Evolutionary conservation across 2,329 filamentous ascomycete species (phyloP).

Genomic region (Clarireedia homoeocarpa): DNA sequence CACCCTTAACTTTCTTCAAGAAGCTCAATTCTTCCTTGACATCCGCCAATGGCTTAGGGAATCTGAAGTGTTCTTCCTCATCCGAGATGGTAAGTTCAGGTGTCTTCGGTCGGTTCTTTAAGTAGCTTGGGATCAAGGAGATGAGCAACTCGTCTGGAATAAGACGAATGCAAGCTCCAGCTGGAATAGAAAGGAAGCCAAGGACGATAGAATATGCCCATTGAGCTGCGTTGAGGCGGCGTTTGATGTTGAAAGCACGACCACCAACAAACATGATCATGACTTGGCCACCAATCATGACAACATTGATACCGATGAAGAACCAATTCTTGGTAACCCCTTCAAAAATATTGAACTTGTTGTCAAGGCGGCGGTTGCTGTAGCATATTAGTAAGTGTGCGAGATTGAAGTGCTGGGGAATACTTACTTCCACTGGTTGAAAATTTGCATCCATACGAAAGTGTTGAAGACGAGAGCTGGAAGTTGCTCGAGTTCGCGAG

Average conservation of each 20-base stretch:
- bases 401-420: conserved; percentile 6
- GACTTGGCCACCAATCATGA: conserved; percentile 85
- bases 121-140: conserved; percentile 24
- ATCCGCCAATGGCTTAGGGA: conserved; percentile 65
- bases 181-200: conserved; percentile 75
- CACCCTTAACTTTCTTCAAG: conserved; percentile 72
- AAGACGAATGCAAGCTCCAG: conserved; percentile 73
- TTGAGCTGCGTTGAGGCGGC: conserved; percentile 59
- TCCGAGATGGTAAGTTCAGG: conserved; percentile 51
- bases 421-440: conserved; percentile 90
- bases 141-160: conserved; percentile 58
- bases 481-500: conserved; percentile 44
- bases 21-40: conserved; percentile 76
- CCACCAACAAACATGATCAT: conserved; percentile 87
- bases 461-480: conserved; percentile 91
- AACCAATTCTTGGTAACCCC: conserved; percentile 78
- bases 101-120: conserved; percentile 25
- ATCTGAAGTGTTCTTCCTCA: conserved; percentile 55
- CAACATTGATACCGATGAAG: conserved; percentile 75
- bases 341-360: conserved; percentile 92
- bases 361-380: conserved; percentile 85
- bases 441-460: conserved; percentile 99
- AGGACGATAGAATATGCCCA: conserved; percentile 86
- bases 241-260: conserved; percentile 55
- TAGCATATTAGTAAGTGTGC: conserved; percentile 19